These are phyloP conservation scores for Chalciporus sp. DNA, from an alignment of 1,284 basidiomycete genomes.

Conservation along the genomic window DNA sequence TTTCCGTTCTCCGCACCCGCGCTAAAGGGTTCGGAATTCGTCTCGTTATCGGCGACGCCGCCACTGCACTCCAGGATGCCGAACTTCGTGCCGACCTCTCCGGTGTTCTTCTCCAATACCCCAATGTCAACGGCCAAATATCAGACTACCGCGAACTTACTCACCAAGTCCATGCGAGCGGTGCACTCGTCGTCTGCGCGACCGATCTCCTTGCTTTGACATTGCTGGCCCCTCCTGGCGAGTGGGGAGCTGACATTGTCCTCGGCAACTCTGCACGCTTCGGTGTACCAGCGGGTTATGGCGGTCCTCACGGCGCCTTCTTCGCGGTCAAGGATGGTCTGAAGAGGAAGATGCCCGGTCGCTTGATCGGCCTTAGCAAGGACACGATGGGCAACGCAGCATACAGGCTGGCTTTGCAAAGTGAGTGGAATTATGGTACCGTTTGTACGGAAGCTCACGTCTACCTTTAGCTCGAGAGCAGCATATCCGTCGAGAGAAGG, in stretches of 20 bases:
- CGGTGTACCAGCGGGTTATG: slow-evolving; percentile 90
- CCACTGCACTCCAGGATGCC: slow-evolving; percentile 54
- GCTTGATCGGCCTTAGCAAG: slow-evolving; percentile 89
- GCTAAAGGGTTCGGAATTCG: slow-evolving; percentile 90
- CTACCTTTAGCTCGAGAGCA: slow-evolving; percentile 80
- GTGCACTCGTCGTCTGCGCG: slow-evolving; percentile 83
- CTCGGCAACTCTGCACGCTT: slow-evolving; percentile 95
- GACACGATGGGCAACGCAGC: slow-evolving; percentile 86
- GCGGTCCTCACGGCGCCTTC: slow-evolving; percentile 94
- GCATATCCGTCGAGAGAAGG: slow-evolving; percentile 95
- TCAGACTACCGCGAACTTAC: slow-evolving; percentile 77
- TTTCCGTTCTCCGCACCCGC: slow-evolving; percentile 84
- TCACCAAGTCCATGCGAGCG: slow-evolving; percentile 70
- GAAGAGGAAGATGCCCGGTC: slow-evolving; percentile 97
- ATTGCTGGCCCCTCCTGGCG: slow-evolving; percentile 93
- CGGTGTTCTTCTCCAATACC: slow-evolving; percentile 91
- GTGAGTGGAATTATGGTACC: slow-evolving; percentile 48
- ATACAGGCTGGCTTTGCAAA: slow-evolving; percentile 93
- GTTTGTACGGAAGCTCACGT: slow-evolving; percentile 11
- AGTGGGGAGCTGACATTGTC: slow-evolving; percentile 98
- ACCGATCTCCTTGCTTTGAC: slow-evolving; percentile 94
- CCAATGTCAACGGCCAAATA: slow-evolving; percentile 87
- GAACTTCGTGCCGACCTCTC: slow-evolving; percentile 68
- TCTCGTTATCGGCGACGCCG: slow-evolving; percentile 68
- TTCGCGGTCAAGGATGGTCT: slow-evolving; percentile 92